Evolutionary conservation across 257 asterid genomes (phyloP), one percentile per base, ranked within the genome.

Genomic region (Solanum dulcamara): DNA sequence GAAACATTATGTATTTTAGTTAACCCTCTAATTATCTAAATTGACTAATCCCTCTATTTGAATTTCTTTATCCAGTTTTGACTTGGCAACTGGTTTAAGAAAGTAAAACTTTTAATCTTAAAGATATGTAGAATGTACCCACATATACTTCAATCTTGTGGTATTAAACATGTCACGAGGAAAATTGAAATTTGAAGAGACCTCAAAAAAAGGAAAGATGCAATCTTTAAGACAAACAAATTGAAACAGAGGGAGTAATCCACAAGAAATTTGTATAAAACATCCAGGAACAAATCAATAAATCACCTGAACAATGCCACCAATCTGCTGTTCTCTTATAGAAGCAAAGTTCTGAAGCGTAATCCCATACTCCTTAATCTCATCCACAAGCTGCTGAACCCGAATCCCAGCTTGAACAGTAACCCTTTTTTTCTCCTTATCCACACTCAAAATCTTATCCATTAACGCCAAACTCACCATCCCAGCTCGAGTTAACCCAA

Each of bases 301-400:
- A 68, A 37, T 68, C 28, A 68, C 98, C 97, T 96, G 99, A 46
- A 96, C 83, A 90, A 95, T 95, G 87, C 99, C 99, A 84, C 98
- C 99, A 89, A 96, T 90, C 91, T 95, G 99, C 87, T 96, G 99
- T 87, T 96, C 99, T 80, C 97, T 91, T 70, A 96, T 96, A 4
- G 99, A 96, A 2, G 99, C 98, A 83, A 96, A 96, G 87, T 96
- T 96, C 93, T 96, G 98, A 87, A 96, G 82, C 48, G 99, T 96
- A 57, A 96, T 89, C 51, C 98, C 98, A 88, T 88, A 83, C 7
- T 94, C 95, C 85, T 96, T 93, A 84, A 95, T 92, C 89, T 92
- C 97, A 91, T 96, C 98, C 50, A 96, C 98, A 80, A 95, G 97
- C 90, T 94, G 91, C 92, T 95, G 99, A 88, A 96, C 99, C 90